phyloP scores from a whole-genome alignment of 345 rosid species.

The Arabidopsis suecica region DNA sequence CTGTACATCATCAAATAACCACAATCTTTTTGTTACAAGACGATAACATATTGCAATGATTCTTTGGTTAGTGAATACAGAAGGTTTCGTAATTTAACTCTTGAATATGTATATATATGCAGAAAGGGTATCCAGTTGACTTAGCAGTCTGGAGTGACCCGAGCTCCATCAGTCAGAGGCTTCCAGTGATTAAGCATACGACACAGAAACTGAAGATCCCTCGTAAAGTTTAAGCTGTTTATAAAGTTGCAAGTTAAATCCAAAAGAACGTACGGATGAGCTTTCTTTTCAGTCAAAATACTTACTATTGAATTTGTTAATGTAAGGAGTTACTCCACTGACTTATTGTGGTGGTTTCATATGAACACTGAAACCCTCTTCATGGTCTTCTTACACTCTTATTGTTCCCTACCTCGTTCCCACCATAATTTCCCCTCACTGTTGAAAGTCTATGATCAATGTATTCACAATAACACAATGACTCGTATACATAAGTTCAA shows the following conservation, averaged over 20 bases:
- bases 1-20: conserved; percentile 20
- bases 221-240: conserved; percentile 27
- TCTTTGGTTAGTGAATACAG: not conserved
- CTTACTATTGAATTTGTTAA: not conserved
- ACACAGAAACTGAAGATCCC: conserved; percentile 75
- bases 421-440: not conserved
- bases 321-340: conserved; percentile 13
- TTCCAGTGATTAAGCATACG: conserved; percentile 72
- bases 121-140: conserved; percentile 89
- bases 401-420: not conserved
- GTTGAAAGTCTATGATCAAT: not conserved
- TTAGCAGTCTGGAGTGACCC: conserved; percentile 85
- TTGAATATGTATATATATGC: conserved; percentile 47
- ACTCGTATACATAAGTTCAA: not conserved
- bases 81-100: conserved; percentile 20
- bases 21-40: conserved; percentile 2
- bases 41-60: not conserved
- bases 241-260: conserved; percentile 15
- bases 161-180: conserved; percentile 81
- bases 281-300: not conserved
- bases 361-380: conserved; percentile 13
- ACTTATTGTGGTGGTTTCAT: conserved; percentile 16
- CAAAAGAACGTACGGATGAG: not conserved
- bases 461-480: not conserved
- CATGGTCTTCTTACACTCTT: not conserved